Percentiles rank a stretch among this genome's conserved stretches.
Evolutionary conservation across 2,329 filamentous ascomycete species (phyloP).

Genomic region (Fusarium goolgardi): DNA sequence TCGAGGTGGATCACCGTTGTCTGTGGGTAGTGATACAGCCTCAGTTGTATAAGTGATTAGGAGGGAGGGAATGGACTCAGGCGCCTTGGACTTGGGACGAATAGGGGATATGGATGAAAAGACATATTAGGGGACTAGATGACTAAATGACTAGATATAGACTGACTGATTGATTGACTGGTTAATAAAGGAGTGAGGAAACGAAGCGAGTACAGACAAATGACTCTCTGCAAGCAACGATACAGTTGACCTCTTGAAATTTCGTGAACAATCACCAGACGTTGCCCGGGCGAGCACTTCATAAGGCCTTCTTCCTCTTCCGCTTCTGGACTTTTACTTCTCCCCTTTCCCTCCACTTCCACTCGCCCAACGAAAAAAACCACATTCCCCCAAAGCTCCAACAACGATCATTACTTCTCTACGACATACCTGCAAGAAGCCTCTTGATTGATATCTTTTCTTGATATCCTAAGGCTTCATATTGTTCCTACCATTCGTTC

Average conservation of each 20-base stretch:
- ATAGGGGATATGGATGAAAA: background rate
- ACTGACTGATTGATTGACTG: slow-evolving; percentile 14
- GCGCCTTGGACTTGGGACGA: slow-evolving; percentile 12
- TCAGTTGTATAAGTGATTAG: slow-evolving; percentile 1
- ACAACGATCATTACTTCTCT: background rate
- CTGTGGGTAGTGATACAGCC: slow-evolving; percentile 19
- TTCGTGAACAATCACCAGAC: slow-evolving; percentile 30
- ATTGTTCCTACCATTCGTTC: slow-evolving; percentile 2
- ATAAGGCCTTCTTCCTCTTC: slow-evolving; percentile 17
- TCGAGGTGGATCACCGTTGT: slow-evolving; percentile 47
- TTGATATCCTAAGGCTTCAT: background rate
- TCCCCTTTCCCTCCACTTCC: slow-evolving; percentile 6
- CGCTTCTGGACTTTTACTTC: slow-evolving; percentile 11
- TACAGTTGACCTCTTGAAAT: slow-evolving; percentile 25
- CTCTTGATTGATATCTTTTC: background rate
- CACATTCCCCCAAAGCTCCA: background rate
- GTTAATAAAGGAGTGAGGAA: slow-evolving; percentile 2
- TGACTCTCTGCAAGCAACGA: slow-evolving; percentile 16
- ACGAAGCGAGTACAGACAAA: slow-evolving; percentile 4
- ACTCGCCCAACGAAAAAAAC: background rate
- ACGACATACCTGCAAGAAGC: background rate
- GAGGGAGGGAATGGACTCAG: background rate
- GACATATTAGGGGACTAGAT: slow-evolving; percentile 13
- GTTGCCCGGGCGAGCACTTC: background rate
- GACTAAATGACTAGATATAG: slow-evolving; percentile 7